Conservation (phyloP, 768 basidiomycete species). For the Tricholoma terreum region DNA sequence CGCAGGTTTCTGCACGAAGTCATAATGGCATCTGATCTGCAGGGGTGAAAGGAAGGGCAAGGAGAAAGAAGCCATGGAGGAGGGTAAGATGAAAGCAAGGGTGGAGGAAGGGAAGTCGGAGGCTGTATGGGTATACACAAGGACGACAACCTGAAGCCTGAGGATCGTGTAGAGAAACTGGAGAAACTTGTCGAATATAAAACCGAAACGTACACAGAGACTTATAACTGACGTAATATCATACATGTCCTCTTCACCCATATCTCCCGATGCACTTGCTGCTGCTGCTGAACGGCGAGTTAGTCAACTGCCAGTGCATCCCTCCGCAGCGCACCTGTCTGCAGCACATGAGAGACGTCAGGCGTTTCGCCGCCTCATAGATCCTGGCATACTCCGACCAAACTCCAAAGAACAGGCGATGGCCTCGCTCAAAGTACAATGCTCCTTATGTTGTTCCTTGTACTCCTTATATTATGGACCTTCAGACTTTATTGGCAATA, state of each 20-base stretch:
- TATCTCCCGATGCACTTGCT: conserved; percentile 38
- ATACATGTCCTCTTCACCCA: conserved; percentile 12
- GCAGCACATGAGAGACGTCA: conserved; percentile 67
- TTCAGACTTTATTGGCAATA: conserved; percentile 62
- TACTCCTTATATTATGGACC: conserved; percentile 14
- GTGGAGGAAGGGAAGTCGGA: no score
- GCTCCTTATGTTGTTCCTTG: conserved; percentile 13
- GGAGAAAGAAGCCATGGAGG: no score
- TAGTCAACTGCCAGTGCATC: conserved; percentile 28
- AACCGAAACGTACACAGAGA: no score
- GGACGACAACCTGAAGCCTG: no score
- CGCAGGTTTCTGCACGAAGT: no score
- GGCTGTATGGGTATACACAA: no score
- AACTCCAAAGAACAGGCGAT: conserved; percentile 61
- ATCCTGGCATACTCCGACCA: conserved; percentile 73
- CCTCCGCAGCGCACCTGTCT: conserved; percentile 36
- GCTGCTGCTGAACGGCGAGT: conserved; percentile 45
- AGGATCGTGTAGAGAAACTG: no score
- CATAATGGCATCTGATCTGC: no score
- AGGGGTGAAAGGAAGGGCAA: no score
- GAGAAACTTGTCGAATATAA: no score
- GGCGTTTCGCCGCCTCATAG: conserved; percentile 70
- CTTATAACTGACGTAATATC: no score
- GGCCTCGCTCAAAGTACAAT: conserved; percentile 60
- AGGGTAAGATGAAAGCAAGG: no score